Conservation (phyloP, 805 yeast species). For the Candida alai region DNA sequence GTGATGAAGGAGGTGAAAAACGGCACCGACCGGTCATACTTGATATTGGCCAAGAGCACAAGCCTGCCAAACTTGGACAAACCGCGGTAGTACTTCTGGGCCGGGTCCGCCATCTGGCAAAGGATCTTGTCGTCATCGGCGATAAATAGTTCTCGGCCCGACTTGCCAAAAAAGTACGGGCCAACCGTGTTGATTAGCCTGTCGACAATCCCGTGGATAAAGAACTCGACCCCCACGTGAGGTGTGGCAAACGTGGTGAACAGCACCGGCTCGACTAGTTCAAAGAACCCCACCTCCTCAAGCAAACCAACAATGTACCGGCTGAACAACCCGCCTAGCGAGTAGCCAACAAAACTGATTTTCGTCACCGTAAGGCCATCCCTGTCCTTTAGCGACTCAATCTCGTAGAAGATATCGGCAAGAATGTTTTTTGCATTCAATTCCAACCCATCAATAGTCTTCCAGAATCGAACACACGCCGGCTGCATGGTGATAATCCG, state of each 20-base stretch:
- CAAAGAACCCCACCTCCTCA: conserved; percentile 32
- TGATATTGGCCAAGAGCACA: conserved; percentile 65
- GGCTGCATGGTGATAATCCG: conserved; percentile 35
- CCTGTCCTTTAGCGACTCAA: conserved; percentile 32
- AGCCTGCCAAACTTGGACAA: conserved; percentile 51
- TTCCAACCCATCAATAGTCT: conserved; percentile 40
- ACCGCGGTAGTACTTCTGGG: conserved; percentile 49
- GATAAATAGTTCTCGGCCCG: conserved; percentile 34
- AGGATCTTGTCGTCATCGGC: conserved; percentile 44
- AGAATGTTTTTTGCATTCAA: conserved; percentile 33
- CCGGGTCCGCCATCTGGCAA: conserved; percentile 50
- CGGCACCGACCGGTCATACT: conserved; percentile 83
- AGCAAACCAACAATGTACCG: conserved; percentile 71
- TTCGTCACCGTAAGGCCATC: conserved; percentile 44
- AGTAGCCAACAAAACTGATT: conserved; percentile 81
- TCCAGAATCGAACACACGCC: conserved; percentile 40
- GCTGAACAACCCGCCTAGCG: conserved; percentile 82
- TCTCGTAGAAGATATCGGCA: conserved; percentile 36
- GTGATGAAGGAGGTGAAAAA: conserved; percentile 81
- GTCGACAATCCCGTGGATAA: conserved; percentile 30
- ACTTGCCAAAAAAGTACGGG: conserved; percentile 30
- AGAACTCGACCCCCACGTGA: conserved; percentile 40
- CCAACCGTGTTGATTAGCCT: conserved; percentile 30
- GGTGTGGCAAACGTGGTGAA: conserved; percentile 44
- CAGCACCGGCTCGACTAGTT: conserved; percentile 32